Evolutionary conservation across 768 basidiomycete genomes (phyloP).

Genomic region (Arthromyces matolae): DNA sequence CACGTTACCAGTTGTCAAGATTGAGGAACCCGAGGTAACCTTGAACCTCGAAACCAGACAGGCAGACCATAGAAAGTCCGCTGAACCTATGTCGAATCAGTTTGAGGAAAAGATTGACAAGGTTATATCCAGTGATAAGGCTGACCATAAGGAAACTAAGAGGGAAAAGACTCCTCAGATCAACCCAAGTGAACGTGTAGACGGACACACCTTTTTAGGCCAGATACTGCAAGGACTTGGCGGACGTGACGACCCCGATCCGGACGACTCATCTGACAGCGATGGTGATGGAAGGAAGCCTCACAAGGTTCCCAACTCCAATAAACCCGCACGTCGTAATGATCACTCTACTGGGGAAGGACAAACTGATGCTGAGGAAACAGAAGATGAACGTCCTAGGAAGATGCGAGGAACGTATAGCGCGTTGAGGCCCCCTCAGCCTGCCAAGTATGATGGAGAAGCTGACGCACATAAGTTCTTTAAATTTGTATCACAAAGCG

Average conservation of each 20-base stretch:
- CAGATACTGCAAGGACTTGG: background rate
- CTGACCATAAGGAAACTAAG: background rate
- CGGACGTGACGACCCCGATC: background rate
- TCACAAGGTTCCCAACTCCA: background rate
- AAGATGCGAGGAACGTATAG: background rate
- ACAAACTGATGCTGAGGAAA: background rate
- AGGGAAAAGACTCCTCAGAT: too few species aligned
- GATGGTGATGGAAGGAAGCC: background rate
- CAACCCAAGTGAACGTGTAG: background rate
- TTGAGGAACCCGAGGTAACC: too few species aligned
- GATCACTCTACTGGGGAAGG: background rate
- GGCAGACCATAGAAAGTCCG: too few species aligned
- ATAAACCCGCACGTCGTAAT: too few species aligned
- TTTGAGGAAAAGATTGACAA: background rate
- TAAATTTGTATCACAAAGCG: background rate
- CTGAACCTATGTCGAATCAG: background rate
- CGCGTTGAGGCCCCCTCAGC: background rate
- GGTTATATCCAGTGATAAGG: background rate
- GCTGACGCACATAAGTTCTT: background rate
- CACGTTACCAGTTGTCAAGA: too few species aligned
- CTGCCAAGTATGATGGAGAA: background rate
- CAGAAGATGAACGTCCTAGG: background rate
- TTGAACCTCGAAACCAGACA: too few species aligned
- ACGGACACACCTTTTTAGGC: background rate
- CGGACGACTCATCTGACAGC: background rate